A percentile compares a stretch with the other conserved stretches of the same genome.
Evolutionary conservation across 1,284 basidiomycete species (phyloP).

Genomic region (Trametes versicolor): DNA sequence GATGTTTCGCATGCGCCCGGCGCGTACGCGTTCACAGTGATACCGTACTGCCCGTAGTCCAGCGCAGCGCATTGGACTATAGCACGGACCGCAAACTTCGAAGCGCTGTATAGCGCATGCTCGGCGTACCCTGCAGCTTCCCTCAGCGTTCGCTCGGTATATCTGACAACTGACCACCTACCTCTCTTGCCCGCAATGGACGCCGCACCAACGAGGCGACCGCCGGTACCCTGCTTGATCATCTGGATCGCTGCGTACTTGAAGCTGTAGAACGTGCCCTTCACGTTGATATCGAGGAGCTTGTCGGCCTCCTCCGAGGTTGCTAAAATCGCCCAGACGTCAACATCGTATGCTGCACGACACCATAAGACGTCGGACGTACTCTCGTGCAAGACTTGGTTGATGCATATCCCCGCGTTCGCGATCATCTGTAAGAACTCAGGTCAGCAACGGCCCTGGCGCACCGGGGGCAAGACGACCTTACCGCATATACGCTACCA

Average conservation of each 20-base stretch:
- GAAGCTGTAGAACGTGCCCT: slow-evolving; percentile 47
- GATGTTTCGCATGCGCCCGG: slow-evolving; percentile 35
- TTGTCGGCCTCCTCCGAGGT: slow-evolving; percentile 41
- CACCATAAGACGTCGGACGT: neutral
- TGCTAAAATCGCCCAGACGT: slow-evolving; percentile 21
- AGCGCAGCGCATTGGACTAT: slow-evolving; percentile 44
- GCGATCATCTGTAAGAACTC: slow-evolving; percentile 28
- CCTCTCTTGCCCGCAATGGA: slow-evolving; percentile 42
- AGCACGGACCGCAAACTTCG: slow-evolving; percentile 47
- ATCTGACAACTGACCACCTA: neutral
- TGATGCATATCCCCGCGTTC: slow-evolving; percentile 29
- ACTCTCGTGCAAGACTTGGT: slow-evolving; percentile 33
- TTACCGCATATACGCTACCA: slow-evolving; percentile 40
- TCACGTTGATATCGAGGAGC: slow-evolving; percentile 44
- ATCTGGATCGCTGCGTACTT: slow-evolving; percentile 48
- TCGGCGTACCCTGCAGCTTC: slow-evolving; percentile 19
- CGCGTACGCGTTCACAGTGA: slow-evolving; percentile 37
- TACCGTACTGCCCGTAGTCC: slow-evolving; percentile 35
- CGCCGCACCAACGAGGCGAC: slow-evolving; percentile 46
- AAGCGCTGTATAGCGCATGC: slow-evolving; percentile 34
- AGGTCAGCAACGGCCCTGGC: neutral
- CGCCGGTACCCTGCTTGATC: slow-evolving; percentile 48
- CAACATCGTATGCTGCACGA: neutral
- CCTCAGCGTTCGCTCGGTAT: neutral
- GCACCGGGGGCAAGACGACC: too few species aligned